phyloP scores from a whole-genome alignment of 371 early-diverging fungal species.

The Amoeboradix gromovi region DNA sequence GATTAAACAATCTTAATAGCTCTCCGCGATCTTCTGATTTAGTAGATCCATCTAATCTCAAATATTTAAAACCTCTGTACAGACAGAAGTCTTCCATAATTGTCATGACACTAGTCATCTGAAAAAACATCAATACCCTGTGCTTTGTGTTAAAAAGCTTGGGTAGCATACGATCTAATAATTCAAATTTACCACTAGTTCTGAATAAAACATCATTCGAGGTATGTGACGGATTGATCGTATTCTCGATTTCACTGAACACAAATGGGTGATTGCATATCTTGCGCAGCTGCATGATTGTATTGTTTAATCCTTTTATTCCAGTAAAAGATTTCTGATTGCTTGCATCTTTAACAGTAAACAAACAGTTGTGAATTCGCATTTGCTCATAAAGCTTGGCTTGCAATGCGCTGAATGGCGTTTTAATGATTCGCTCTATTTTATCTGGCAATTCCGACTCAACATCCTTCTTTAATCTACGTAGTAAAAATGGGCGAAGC shows the following conservation, averaged over 20 bases:
- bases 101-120: constrained; percentile 94
- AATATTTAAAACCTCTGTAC: constrained; percentile 38
- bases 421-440: constrained; percentile 56
- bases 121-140: constrained; percentile 87
- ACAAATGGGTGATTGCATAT: constrained; percentile 98
- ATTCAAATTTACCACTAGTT: constrained; percentile 85
- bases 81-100: constrained; percentile 83
- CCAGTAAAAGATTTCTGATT: constrained; percentile 10
- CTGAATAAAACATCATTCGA: constrained; percentile 28
- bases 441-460: constrained; percentile 57
- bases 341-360: constrained; percentile 22
- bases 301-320: constrained; percentile 69
- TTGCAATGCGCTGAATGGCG: constrained; percentile 13
- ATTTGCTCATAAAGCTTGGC: constrained; percentile 17
- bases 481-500: constrained; percentile 81
- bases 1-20: constrained; percentile 54
- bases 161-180: constrained; percentile 79
- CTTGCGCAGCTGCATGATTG: constrained; percentile 95
- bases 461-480: constrained; percentile 96
- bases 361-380: constrained; percentile 31
- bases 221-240: constrained; percentile 27
- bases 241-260: constrained; percentile 71
- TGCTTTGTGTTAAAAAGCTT: constrained; percentile 64
- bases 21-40: constrained; percentile 66
- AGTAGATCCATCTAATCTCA: constrained; percentile 86